Base-by-base conservation (phyloP, 2,329 filamentous ascomycete genomes). In the Leptographium flavum region DNA sequence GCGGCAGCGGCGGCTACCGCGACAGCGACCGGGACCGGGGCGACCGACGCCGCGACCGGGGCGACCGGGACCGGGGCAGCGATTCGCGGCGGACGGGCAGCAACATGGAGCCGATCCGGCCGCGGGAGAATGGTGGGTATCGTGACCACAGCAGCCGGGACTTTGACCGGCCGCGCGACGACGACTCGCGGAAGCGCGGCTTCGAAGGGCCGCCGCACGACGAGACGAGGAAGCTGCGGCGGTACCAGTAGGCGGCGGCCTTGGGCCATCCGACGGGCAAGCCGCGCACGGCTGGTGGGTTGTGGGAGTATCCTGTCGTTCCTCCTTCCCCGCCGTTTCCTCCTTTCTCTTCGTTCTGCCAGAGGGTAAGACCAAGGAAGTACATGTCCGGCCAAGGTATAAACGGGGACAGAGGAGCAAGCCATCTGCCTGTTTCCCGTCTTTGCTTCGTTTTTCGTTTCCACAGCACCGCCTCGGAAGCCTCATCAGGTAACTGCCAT, bases 181-280 rank as follows among this genome's bases (percentile, higher is more conserved):
- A 78, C 53, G 73, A 75, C 53, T 69, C 66, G 63, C 63, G 76
- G 59, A 74, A 84, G 70, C 76, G 81, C 59, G 72, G 79, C 43
- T 87, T 83, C 63, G 87, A 93, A 43, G 83, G 82, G 58, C 79
- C 80, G 59, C 74, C 76, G 53, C 81, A 88, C 65, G 87, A 94
- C 58, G 88, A 94, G 62, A 74, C 77, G 42, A 64, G 74, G 47
- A 81, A 81, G 62, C 59, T 80, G 50, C 75, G 77, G 52, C 74
- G 77, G 52, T 81, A 81, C 64, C 79, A 67, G 66, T 58, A 58
- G 60, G 58, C 59, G n/a, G 11, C 14, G 31, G 27, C 5, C 30
- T 14, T 31, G 6, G 30, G 30, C n/a, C n/a, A n/a, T n/a, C n/a
- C n/a, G n/a, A n/a, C n/a, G n/a, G n/a, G n/a, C n/a, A n/a, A n/a